Conservation (phyloP, 2,329 filamentous ascomycete species). For the Curvularia spicifera region DNA sequence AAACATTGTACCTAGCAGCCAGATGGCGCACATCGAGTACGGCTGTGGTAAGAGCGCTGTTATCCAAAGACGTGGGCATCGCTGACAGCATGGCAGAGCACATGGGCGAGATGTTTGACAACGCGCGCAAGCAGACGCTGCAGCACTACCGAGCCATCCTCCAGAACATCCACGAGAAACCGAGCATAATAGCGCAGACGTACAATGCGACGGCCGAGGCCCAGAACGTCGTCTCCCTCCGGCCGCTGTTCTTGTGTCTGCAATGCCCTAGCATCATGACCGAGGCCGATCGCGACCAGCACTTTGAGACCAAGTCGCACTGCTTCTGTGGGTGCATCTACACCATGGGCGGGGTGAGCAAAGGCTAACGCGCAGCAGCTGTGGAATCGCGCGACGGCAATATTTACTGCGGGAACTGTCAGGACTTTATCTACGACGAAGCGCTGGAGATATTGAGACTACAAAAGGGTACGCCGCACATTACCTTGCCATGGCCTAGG, state of each 20-base stretch:
- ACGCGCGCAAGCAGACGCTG: constrained; percentile 71
- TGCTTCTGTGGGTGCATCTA: constrained; percentile 68
- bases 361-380: constrained; percentile 58
- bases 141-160: constrained; percentile 75
- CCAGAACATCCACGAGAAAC: constrained; percentile 72
- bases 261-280: constrained; percentile 71
- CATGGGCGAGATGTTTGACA: constrained; percentile 71
- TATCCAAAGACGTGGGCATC: background rate
- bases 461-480: constrained; percentile 65
- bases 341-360: background rate
- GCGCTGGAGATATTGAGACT: constrained; percentile 77
- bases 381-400: constrained; percentile 78
- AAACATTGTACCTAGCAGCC: constrained; percentile 47
- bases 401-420: constrained; percentile 80
- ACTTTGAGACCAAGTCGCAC: constrained; percentile 73
- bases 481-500: background rate
- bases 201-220: constrained; percentile 61
- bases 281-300: constrained; percentile 68
- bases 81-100: constrained; percentile 64
- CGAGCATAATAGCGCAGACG: constrained; percentile 69
- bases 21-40: constrained; percentile 51
- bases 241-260: constrained; percentile 66
- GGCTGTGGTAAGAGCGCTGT: constrained; percentile 49
- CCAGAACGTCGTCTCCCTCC: constrained; percentile 60
- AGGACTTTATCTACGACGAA: constrained; percentile 83